These are phyloP conservation scores for Capronia epimyces DNA, from an alignment of 2,329 filamentous ascomycete species.

Conservation along the genomic window DNA sequence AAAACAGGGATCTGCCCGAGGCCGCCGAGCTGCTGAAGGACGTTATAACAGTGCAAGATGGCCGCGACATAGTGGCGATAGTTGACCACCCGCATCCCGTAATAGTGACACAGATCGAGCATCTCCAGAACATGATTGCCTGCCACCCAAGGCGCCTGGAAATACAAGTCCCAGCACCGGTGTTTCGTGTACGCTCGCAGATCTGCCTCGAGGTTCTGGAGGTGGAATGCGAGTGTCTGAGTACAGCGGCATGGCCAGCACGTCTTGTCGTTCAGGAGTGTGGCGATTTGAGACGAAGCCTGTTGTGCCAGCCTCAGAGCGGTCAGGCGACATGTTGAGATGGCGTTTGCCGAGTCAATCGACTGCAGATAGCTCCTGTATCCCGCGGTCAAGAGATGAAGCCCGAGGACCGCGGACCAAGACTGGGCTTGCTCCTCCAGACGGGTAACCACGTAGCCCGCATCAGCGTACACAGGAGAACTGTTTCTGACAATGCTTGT, in stretches of 20 bases:
- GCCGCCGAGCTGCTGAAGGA: constrained; percentile 23
- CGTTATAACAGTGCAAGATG: constrained; percentile 31
- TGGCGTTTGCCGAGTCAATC: constrained; percentile 1
- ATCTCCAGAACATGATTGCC: constrained; percentile 32
- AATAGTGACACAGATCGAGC: constrained; percentile 29
- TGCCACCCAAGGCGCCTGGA: constrained; percentile 31
- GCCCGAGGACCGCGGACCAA: constrained; percentile 24
- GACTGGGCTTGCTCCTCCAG: constrained; percentile 13
- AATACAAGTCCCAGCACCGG: constrained; percentile 30
- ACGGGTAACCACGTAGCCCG: constrained; percentile 24
- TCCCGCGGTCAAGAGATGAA: constrained; percentile 26
- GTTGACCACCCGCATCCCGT: constrained; percentile 30
- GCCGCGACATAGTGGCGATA: constrained; percentile 31
- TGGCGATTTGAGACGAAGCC: constrained; percentile 20
- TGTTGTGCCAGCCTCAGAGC: constrained; percentile 30
- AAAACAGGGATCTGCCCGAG: constrained; percentile 28
- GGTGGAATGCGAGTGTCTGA: constrained; percentile 30
- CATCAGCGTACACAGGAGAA: constrained; percentile 24
- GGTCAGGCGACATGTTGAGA: constrained; percentile 26
- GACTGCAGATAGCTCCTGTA: constrained; percentile 26
- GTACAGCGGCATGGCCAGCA: constrained; percentile 31
- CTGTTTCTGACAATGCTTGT: constrained; percentile 21
- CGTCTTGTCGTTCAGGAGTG: constrained; percentile 25
- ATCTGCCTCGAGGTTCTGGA: constrained; percentile 28
- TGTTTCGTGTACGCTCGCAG: constrained; percentile 25